phyloP scores from a whole-genome alignment of 1,284 basidiomycete species.

The Dichomitus squalens region DNA sequence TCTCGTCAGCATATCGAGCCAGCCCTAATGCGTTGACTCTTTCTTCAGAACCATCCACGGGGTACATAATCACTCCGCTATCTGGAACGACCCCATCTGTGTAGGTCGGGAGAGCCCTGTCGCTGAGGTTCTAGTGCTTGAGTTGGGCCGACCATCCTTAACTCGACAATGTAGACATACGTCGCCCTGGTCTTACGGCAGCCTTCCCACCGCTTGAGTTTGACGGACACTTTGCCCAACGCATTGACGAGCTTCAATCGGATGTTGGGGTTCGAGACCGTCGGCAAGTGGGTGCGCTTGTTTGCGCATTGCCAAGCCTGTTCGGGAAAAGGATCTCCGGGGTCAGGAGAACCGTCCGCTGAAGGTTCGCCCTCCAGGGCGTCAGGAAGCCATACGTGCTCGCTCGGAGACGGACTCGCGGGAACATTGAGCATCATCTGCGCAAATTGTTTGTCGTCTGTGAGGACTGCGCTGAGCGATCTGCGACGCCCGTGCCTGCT shows the following conservation, averaged over 20 bases:
- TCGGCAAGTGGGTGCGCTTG: constrained; percentile 1
- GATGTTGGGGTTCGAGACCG: not conserved
- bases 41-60: not conserved
- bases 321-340: no score
- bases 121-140: not conserved
- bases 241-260: constrained; percentile 1
- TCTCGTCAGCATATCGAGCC: not conserved
- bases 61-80: constrained; percentile 1
- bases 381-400: not conserved
- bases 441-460: not conserved
- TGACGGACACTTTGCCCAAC: not conserved
- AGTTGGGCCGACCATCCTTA: not conserved
- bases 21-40: not conserved
- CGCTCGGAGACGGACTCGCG: not conserved
- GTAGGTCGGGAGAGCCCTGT: constrained; percentile 3
- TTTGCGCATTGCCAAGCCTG: constrained; percentile 2
- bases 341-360: no score
- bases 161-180: constrained; percentile 7
- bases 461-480: not conserved
- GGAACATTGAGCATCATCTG: constrained; percentile 3
- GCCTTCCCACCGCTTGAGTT: constrained; percentile 5
- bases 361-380: not conserved
- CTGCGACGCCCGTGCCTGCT: not conserved
- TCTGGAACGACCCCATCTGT: constrained; percentile 3
- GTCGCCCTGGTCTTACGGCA: constrained; percentile 2